Conservation (phyloP, 257 asterid genomes). For the Cynanchum wilfordii region DNA sequence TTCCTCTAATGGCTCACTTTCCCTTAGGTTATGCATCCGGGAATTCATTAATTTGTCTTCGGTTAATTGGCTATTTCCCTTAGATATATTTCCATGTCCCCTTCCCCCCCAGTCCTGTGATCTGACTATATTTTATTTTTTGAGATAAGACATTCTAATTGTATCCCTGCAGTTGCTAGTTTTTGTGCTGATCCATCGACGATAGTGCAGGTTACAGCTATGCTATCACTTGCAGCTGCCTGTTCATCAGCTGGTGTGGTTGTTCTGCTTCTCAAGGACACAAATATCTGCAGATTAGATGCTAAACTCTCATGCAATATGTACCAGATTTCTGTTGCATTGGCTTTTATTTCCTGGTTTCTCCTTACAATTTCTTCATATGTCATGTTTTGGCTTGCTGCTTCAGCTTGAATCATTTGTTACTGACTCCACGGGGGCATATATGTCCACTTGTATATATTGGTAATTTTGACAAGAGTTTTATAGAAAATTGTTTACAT, state of each 20-base stretch:
- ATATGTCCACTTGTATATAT: conserved; percentile 12
- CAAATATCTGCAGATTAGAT: conserved; percentile 43
- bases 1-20: not conserved
- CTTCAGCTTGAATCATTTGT: conserved; percentile 37
- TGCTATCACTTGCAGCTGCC: conserved; percentile 82
- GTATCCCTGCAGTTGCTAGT: not conserved
- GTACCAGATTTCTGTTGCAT: conserved; percentile 71
- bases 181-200: not conserved
- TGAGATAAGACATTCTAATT: too few species aligned
- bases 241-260: conserved; percentile 88
- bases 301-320: conserved; percentile 45
- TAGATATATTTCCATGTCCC: too few species aligned
- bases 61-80: not conserved
- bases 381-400: conserved; percentile 83
- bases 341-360: conserved; percentile 76
- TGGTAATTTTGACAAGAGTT: conserved; percentile 3
- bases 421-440: not conserved
- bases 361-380: conserved; percentile 74
- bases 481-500: conserved; percentile 3
- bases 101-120: too few species aligned
- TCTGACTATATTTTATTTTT: too few species aligned
- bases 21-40: not conserved
- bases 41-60: not conserved
- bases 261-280: conserved; percentile 58
- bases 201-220: conserved; percentile 63